phyloP scores from a whole-genome alignment of 257 asterid species.

The Schizonepeta tenuifolia region DNA sequence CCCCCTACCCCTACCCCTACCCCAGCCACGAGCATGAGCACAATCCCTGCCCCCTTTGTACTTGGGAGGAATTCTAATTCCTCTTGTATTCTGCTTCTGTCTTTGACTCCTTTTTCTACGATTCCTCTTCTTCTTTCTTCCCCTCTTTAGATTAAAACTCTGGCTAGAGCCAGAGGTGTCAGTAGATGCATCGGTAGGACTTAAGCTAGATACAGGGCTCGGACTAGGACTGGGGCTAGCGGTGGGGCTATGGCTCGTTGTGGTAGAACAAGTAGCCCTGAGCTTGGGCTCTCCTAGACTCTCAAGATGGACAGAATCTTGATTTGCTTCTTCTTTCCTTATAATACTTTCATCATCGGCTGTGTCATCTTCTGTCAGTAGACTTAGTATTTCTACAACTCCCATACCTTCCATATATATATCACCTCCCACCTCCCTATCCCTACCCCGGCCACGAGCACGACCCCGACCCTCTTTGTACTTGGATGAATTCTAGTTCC shows the following conservation, averaged over 20 bases:
- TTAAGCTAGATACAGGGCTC: slow-evolving; percentile 12
- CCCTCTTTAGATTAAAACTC: slow-evolving; percentile 5
- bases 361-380: slow-evolving; percentile 15
- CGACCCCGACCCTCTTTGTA: neutral
- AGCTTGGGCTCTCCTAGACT: slow-evolving; percentile 20
- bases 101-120: neutral
- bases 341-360: slow-evolving; percentile 21
- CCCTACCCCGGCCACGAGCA: slow-evolving; percentile 5
- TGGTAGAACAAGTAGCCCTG: neutral
- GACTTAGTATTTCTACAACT: neutral
- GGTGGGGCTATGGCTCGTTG: too few relatives aligned
- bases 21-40: slow-evolving; percentile 13
- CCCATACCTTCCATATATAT: neutral
- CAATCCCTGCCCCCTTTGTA: neutral
- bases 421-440: neutral
- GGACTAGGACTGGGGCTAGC: slow-evolving; percentile 10
- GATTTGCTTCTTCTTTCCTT: slow-evolving; percentile 9
- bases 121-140: slow-evolving; percentile 13
- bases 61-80: slow-evolving; percentile 1
- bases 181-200: slow-evolving; percentile 31
- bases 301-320: slow-evolving; percentile 15
- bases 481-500: slow-evolving; percentile 11
- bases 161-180: slow-evolving; percentile 39
- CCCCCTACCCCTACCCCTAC: neutral
- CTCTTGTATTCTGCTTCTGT: slow-evolving; percentile 19